Conservation (phyloP, 2,329 filamentous ascomycete species). For the Aspergillus sclerotialis region DNA sequence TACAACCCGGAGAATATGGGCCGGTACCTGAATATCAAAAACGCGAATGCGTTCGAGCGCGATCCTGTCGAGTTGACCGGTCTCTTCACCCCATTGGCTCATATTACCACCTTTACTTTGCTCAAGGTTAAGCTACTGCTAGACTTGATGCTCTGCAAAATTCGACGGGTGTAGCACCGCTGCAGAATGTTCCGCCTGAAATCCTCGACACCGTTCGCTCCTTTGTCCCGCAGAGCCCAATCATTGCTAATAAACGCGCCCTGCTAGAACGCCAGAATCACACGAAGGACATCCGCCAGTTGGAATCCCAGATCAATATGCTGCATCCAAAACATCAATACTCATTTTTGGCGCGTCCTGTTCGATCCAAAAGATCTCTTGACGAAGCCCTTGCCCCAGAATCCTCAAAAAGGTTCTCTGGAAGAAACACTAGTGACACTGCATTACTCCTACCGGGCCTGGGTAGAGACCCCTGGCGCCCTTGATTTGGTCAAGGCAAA, state of each 20-base stretch:
- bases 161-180: conserved; percentile 5
- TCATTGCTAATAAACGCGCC: conserved; percentile 11
- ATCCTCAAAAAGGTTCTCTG: conserved; percentile 6
- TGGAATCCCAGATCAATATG: conserved; percentile 17
- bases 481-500: conserved; percentile 13
- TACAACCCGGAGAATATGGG: conserved; percentile 32
- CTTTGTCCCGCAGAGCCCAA: conserved; percentile 13
- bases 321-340: conserved; percentile 4
- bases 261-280: conserved; percentile 12
- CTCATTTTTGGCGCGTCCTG: not conserved
- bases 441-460: conserved; percentile 17
- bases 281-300: conserved; percentile 7
- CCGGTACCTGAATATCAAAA: conserved; percentile 31
- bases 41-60: conserved; percentile 38
- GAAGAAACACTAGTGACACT: conserved; percentile 16
- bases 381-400: not conserved
- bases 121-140: conserved; percentile 32
- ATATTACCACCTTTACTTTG: conserved; percentile 19
- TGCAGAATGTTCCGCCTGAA: conserved; percentile 18
- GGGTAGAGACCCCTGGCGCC: conserved; percentile 19
- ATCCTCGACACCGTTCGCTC: conserved; percentile 18
- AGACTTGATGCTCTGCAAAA: conserved; percentile 22
- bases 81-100: too few relatives aligned
- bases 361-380: not conserved
- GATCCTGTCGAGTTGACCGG: conserved; percentile 6